phyloP scores from a whole-genome alignment of 306 rosid species.

The Glycine tomentella region DNA sequence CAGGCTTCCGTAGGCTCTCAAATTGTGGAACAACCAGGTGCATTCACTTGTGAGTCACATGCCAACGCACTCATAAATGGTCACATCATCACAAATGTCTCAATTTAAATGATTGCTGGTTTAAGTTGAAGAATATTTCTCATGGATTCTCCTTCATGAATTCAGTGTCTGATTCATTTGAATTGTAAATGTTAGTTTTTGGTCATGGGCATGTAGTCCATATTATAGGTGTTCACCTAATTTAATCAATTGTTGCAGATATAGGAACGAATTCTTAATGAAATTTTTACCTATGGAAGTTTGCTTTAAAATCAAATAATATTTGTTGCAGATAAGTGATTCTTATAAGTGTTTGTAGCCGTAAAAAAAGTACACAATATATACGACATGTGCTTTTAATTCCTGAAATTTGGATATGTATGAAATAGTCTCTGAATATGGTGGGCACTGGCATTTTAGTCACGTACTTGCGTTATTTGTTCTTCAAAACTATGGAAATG shows the following conservation, averaged over 20 bases:
- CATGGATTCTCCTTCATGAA: not conserved
- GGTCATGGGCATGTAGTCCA: not conserved
- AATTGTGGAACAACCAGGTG: too few species aligned
- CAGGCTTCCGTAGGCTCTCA: not conserved
- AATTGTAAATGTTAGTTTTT: constrained; percentile 28
- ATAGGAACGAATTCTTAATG: not conserved
- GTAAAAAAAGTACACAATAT: not conserved
- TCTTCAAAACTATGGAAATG: too few species aligned
- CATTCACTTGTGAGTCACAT: too few species aligned
- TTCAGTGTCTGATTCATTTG: constrained; percentile 23
- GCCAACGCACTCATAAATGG: too few species aligned
- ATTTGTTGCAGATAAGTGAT: not conserved
- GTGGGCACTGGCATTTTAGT: not conserved
- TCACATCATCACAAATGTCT: too few species aligned
- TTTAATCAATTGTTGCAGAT: not conserved
- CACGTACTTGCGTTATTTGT: too few species aligned
- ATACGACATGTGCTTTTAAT: not conserved
- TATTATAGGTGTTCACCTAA: not conserved
- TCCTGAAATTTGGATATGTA: not conserved
- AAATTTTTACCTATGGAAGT: not conserved
- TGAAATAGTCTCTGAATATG: too few species aligned
- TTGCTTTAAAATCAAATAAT: not conserved
- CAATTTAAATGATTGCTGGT: too few species aligned
- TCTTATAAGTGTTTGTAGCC: not conserved
- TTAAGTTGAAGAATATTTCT: too few species aligned